Evolutionary conservation across 164 flowering plant species (phyloP), one percentile per base, ranked within the genome.

Genomic region (Piper longum): DNA sequence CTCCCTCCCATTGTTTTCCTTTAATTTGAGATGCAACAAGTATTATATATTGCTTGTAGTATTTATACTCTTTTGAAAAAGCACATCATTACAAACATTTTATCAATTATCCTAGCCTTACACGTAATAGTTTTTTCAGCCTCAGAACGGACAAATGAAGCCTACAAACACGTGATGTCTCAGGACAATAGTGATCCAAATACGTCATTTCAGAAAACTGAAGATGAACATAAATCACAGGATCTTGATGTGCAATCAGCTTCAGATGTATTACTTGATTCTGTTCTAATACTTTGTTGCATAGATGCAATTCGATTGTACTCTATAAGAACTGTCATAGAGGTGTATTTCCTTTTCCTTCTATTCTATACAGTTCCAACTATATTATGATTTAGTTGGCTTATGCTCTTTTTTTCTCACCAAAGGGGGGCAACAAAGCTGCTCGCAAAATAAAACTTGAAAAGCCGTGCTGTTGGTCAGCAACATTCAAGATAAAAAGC

Each of bases 391-490:
- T 71, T 63, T 65, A 45, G 13, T 52, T 26, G 57, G n/a, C 18
- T 56, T 17, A 41, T 16, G 56, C 51, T 39, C 63, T 26, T 59
- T 66, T 45, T 62, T 56, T 57, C 66, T 26, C 5, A 44, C 67
- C 41, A 56, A 67, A 91, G 98, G 96, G 95, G 51, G 78, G 81
- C 19, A 72, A 69, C 41, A 83, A 80, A 64, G 66, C 81, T 48
- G 68, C 82, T 62, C 77, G n/a, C 56, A 85, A 89, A 79, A 83
- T 87, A 68, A 83, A 81, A 66, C 87, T 85, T 63, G 68, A 64
- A 39, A 80, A 74, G 66, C 81, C 80, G 63, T 87, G 96, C 70
- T 84, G 83, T 71, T 91, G 98, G 95, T 74, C 92, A 36, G 62
- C 92, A 69, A 80, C 71, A 58, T 79, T 88, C 65, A 79, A 66